A percentile compares a stretch with the other conserved stretches of the same genome.
phyloP scores from a whole-genome alignment of 2,329 filamentous ascomycete species.

The Monilinia fructigena region DNA sequence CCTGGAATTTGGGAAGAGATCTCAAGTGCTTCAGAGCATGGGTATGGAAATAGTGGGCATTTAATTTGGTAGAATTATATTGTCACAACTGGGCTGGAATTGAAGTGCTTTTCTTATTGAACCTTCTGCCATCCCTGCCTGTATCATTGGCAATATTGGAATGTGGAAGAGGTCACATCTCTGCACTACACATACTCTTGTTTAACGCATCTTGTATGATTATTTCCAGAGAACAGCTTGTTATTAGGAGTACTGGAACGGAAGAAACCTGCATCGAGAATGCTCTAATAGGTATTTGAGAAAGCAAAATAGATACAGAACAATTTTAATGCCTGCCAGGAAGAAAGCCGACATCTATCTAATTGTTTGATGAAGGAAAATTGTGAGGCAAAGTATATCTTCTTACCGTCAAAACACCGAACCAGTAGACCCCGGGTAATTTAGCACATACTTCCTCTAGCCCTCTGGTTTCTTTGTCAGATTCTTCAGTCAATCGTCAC shows the following conservation, averaged over 20 bases:
- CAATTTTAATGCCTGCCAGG: not conserved
- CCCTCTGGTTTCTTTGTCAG: not conserved
- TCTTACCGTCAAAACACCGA: not conserved
- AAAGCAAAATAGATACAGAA: not conserved
- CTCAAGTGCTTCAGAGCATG: not conserved
- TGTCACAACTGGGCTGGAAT: not conserved
- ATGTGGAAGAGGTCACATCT: not conserved
- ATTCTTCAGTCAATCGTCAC: not conserved
- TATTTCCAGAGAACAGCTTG: not conserved
- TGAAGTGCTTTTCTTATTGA: not conserved
- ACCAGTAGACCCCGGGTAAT: not conserved
- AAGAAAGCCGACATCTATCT: not conserved
- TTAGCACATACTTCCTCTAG: not conserved
- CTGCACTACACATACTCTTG: not conserved
- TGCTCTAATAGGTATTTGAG: not conserved
- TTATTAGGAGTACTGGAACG: not conserved
- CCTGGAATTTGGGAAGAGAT: too few relatives aligned
- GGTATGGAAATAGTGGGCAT: not conserved
- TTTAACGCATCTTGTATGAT: not conserved
- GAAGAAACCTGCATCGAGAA: constrained; percentile 2
- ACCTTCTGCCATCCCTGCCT: not conserved
- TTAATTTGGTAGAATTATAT: not conserved
- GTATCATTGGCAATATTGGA: not conserved
- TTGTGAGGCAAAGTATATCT: not conserved
- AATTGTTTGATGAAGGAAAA: not conserved